These are phyloP conservation scores for Puccinellia tenuiflora DNA, from an alignment of 176 grass and related monocot genomes.

Conservation along the genomic window DNA sequence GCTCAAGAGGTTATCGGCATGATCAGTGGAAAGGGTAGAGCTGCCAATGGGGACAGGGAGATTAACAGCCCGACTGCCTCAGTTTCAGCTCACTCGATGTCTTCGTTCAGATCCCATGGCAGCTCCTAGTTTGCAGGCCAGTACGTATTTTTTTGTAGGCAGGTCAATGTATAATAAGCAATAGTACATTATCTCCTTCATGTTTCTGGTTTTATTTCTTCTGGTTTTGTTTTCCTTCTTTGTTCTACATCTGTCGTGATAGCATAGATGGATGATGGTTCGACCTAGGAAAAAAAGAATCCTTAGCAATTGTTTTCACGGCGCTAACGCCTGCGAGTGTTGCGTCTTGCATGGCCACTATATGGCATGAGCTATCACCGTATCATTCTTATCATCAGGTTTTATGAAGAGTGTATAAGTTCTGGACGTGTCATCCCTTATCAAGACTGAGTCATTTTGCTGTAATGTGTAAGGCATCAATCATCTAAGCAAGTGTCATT, in stretches of 20 bases:
- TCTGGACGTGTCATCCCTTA: not conserved
- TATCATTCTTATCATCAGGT: slow-evolving; percentile 24
- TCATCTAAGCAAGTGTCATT: not conserved
- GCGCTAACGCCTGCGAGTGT: not conserved
- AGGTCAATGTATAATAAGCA: slow-evolving; percentile 46
- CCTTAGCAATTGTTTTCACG: slow-evolving; percentile 20
- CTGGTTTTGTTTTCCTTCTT: not conserved
- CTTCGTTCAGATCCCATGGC: slow-evolving; percentile 67
- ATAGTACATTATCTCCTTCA: slow-evolving; percentile 27
- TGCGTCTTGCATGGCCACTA: not conserved
- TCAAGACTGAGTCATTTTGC: not conserved
- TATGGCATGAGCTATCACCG: slow-evolving; percentile 5
- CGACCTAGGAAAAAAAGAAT: slow-evolving; percentile 26
- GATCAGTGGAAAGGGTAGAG: slow-evolving; percentile 66
- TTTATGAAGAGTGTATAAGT: not conserved
- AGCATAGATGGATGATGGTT: slow-evolving; percentile 38
- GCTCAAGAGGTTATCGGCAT: slow-evolving; percentile 45
- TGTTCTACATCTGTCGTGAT: slow-evolving; percentile 20
- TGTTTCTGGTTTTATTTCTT: not conserved
- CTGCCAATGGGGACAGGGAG: slow-evolving; percentile 75
- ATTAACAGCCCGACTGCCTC: slow-evolving; percentile 79
- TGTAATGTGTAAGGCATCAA: not conserved
- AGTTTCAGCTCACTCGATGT: slow-evolving; percentile 81
- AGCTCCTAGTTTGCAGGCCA: slow-evolving; percentile 44
- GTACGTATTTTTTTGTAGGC: not conserved